A percentile compares a stretch with the other conserved stretches of the same genome.
These are phyloP conservation scores for Neovahlkampfia damariscottae DNA, from an alignment of 78 protist genomes.

Conservation along the genomic window DNA sequence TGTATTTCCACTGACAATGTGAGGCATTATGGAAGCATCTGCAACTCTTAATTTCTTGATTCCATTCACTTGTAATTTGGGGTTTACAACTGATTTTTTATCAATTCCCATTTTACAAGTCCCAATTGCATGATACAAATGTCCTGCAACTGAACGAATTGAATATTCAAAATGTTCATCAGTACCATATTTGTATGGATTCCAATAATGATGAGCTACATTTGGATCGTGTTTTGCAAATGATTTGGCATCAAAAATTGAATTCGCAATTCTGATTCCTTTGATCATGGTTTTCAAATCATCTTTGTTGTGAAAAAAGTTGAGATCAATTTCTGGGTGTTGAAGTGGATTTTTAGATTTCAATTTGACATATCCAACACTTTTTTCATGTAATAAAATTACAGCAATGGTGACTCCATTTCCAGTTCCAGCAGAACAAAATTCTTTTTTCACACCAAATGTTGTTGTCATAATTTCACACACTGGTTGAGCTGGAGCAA, in stretches of 20 bases:
- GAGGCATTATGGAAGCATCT: slow-evolving; percentile 50
- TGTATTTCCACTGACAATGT: slow-evolving; percentile 40
- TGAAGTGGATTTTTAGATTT: slow-evolving; percentile 5
- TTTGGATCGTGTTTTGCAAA: background rate
- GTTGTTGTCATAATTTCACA: background rate
- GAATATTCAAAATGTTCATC: background rate
- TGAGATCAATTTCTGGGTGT: slow-evolving; percentile 1
- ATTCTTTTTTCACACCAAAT: background rate
- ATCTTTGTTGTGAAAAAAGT: slow-evolving; percentile 11
- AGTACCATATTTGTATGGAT: background rate
- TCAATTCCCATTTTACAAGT: slow-evolving; percentile 45
- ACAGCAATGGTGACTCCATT: too few species aligned
- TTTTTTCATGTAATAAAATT: too few species aligned
- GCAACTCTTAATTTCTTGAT: slow-evolving; percentile 23
- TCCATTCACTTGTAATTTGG: slow-evolving; percentile 8
- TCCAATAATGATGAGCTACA: background rate
- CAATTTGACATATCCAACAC: background rate
- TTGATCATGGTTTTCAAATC: background rate
- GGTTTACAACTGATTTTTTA: slow-evolving; percentile 19
- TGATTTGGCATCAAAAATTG: background rate
- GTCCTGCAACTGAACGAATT: background rate
- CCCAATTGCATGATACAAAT: slow-evolving; percentile 39
- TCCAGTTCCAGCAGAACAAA: slow-evolving; percentile 1
- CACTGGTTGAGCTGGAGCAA: background rate
- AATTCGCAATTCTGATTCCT: background rate